A percentile compares a stretch with the other conserved stretches of the same genome.
phyloP scores from a whole-genome alignment of 2,329 filamentous ascomycete genomes.

The Colletotrichum aenigma region DNA sequence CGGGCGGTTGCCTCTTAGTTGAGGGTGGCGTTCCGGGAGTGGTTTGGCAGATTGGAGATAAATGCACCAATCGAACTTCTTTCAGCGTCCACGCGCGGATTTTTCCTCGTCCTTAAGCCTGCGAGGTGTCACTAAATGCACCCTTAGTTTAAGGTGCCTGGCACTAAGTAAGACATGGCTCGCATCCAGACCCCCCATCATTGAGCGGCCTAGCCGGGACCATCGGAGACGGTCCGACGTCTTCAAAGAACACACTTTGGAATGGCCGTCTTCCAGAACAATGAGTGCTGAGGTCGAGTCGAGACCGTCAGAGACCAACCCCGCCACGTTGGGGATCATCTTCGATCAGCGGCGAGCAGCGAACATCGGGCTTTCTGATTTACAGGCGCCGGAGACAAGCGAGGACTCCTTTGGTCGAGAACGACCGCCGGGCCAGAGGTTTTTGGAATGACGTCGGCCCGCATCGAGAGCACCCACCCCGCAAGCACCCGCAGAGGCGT shows the following conservation, averaged over 20 bases:
- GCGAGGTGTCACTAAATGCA: neutral
- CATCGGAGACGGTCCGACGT: neutral
- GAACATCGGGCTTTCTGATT: neutral
- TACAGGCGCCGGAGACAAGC: neutral
- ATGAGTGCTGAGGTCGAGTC: neutral
- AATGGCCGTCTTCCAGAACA: slow-evolving; percentile 1
- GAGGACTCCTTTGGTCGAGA: neutral
- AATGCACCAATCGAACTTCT: neutral
- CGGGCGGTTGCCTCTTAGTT: neutral
- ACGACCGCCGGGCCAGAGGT: neutral
- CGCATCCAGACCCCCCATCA: neutral
- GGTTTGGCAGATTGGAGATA: neutral
- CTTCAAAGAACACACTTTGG: slow-evolving; percentile 2
- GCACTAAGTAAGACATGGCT: slow-evolving; percentile 10
- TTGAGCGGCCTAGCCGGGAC: neutral
- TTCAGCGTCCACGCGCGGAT: neutral
- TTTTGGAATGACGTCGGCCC: slow-evolving; percentile 9
- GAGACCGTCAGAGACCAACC: slow-evolving; percentile 4
- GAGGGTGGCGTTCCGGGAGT: neutral
- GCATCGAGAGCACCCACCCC: neutral
- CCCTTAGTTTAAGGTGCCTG: neutral
- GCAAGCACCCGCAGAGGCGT: neutral
- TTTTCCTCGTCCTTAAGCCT: neutral
- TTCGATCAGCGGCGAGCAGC: neutral
- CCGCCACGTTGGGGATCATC: slow-evolving; percentile 6